A percentile compares a stretch with the other conserved stretches of the same genome.
Conservation (phyloP, 1,139 yeast genomes). For the Blastobotrys proliferans region DNA sequence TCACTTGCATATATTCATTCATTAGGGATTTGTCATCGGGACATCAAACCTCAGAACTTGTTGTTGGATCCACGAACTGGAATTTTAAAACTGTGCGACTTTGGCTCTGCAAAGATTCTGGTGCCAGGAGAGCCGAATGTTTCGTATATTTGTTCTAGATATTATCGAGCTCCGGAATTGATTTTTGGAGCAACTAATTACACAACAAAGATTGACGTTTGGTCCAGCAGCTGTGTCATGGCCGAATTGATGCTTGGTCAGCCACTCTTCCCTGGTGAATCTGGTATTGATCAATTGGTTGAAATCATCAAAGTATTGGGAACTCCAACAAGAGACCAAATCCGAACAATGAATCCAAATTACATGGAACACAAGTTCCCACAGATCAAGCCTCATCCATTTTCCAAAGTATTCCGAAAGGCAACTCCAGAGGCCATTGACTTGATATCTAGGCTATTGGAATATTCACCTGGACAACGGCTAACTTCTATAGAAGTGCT, state of each 20-base stretch:
- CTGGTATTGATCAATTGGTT: constrained; percentile 94
- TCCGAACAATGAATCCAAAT: constrained; percentile 92
- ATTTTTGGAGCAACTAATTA: constrained; percentile 89
- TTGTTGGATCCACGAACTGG: constrained; percentile 83
- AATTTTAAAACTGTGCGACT: constrained; percentile 86
- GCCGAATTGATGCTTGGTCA: constrained; percentile 94
- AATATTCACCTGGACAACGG: constrained; percentile 73
- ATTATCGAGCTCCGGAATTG: constrained; percentile 92
- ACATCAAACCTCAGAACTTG: constrained; percentile 93
- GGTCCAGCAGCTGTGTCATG: constrained; percentile 95
- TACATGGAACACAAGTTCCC: constrained; percentile 98
- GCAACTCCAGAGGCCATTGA: constrained; percentile 57
- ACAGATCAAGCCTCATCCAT: constrained; percentile 89
- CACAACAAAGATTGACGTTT: constrained; percentile 94
- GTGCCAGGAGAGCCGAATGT: constrained; percentile 92
- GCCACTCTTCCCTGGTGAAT: constrained; percentile 96
- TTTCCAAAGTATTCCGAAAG: constrained; percentile 75
- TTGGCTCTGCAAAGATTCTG: constrained; percentile 95
- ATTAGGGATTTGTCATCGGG: constrained; percentile 92
- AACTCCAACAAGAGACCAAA: constrained; percentile 91
- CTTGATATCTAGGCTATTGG: constrained; percentile 56
- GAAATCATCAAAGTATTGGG: constrained; percentile 95
- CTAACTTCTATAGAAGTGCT: constrained; percentile 66
- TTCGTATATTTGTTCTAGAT: constrained; percentile 91
- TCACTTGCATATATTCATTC: constrained; percentile 90